Conservation (phyloP, 768 basidiomycete genomes). For the Termitomyces sp. region DNA sequence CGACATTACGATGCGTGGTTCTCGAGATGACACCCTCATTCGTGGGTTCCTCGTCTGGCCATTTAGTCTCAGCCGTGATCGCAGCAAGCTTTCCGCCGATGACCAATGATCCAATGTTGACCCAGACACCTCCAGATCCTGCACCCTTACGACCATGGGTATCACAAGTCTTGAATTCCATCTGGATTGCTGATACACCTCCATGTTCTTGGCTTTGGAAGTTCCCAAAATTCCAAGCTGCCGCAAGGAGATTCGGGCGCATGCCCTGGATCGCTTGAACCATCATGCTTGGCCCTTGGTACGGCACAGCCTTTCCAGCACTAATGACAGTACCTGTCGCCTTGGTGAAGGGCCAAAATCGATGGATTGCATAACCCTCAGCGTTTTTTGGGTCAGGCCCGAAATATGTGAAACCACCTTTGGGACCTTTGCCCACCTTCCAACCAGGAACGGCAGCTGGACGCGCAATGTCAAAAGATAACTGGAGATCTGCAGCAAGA, state of each 20-base stretch:
- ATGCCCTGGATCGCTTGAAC: conserved; percentile 98
- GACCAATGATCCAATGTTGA: conserved; percentile 85
- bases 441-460: conserved; percentile 76
- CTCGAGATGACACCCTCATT: conserved; percentile 56
- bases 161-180: conserved; percentile 91
- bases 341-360: conserved; percentile 8
- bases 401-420: conserved; percentile 82
- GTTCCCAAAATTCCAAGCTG: conserved; percentile 92
- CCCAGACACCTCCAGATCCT: conserved; percentile 79
- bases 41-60: conserved; percentile 55
- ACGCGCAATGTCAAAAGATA: conserved; percentile 71
- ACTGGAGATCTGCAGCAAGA: conserved; percentile 73
- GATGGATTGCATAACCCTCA: conserved; percentile 12
- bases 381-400: conserved; percentile 8
- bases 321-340: conserved; percentile 61
- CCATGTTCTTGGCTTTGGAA: conserved; percentile 78
- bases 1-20: conserved; percentile 57
- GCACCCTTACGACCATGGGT: conserved; percentile 74
- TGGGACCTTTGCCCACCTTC: conserved; percentile 86
- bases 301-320: conserved; percentile 55
- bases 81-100: conserved; percentile 71
- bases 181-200: conserved; percentile 84
- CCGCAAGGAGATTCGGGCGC: conserved; percentile 90
- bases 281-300: conserved; percentile 77
- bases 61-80: conserved; percentile 79